Base-by-base conservation (phyloP, 805 yeast genomes). In the Metschnikowia bowlesiae region DNA sequence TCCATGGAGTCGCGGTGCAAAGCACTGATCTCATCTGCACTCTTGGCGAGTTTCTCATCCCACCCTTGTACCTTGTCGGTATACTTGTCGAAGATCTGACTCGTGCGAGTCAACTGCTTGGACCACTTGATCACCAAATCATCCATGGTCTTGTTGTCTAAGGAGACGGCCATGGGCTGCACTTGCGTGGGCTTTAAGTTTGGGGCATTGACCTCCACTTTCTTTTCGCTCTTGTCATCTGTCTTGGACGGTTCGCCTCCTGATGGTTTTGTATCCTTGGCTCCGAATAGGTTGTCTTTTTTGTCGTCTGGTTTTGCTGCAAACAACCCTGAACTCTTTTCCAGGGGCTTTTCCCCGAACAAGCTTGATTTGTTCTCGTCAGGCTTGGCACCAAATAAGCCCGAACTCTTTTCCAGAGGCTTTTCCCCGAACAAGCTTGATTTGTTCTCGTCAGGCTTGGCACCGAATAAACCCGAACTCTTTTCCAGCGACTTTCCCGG, bases 71-170 rank as follows among this genome's bases (percentile, higher is more conserved):
- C 83, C 52, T 85, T 85, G 26, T 75, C 72, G 8, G 96, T 83
- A 64, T 89, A 92, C 10, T 75, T 68, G 51, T 84, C 85, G 69
- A 91, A 94, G 35, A 87, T 84, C 28, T 78, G 76, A 2, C 92
- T 80, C 0, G 94, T 82, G 11, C 80, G 76, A 1, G 92, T 75
- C 52, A 94, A 69, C 57, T 94, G 96, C 49, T 83, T 82, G 0
- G 97, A 87, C 99, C 99, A 94, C 67, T 87, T 90, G 11, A 90
- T 81, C 39, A 94, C 87, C 57, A 94, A 77, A 64, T 94, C 98
- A 62, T 94, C 98, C 62, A 94, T 73, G 1, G 97, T 89, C 66
- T 89, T 89, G 69, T 94, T 94, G 60, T 88, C 90, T 35, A 94
- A 78, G 4, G 96, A 82, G 3, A 89, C 78, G 32, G 87, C 86